These are phyloP conservation scores for Hysterium pulicare DNA, from an alignment of 2,329 filamentous ascomycete species.

Conservation along the genomic window DNA sequence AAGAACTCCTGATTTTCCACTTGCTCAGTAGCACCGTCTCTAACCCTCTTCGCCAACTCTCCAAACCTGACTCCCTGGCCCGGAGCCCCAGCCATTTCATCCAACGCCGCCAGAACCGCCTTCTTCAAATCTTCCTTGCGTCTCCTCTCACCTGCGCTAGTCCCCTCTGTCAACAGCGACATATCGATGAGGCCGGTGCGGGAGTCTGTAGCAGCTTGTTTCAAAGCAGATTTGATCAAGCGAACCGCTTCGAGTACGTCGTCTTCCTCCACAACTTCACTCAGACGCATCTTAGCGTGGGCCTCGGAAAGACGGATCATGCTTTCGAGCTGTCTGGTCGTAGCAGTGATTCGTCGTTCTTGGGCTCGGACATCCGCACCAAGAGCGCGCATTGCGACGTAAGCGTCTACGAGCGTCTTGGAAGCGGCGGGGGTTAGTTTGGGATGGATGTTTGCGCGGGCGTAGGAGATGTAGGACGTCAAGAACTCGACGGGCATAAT, in stretches of 20 bases:
- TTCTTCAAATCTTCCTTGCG: constrained; percentile 80
- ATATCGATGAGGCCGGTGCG: constrained; percentile 93
- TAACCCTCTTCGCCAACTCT: constrained; percentile 72
- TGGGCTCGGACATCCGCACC: constrained; percentile 68
- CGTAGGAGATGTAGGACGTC: constrained; percentile 95
- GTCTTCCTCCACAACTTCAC: constrained; percentile 66
- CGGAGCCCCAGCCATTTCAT: constrained; percentile 65
- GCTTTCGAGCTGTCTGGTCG: constrained; percentile 91
- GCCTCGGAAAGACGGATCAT: constrained; percentile 98
- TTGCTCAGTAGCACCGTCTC: constrained; percentile 54
- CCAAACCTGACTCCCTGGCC: constrained; percentile 65
- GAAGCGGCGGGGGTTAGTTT: constrained; percentile 75
- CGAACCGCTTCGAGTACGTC: constrained; percentile 91
- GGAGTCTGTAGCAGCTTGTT: constrained; percentile 93
- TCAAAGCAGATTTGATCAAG: constrained; percentile 88
- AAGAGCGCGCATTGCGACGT: constrained; percentile 92
- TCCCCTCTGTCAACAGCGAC: constrained; percentile 92
- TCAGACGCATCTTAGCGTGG: constrained; percentile 95
- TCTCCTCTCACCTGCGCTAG: constrained; percentile 79
- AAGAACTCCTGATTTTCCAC: constrained; percentile 79
- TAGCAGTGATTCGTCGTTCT: constrained; percentile 96
- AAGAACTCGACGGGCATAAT: constrained; percentile 87
- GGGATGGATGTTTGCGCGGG: constrained; percentile 80
- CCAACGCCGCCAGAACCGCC: constrained; percentile 69
- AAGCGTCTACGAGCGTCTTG: constrained; percentile 79